These are phyloP conservation scores for Pyrenophora graminea DNA, from an alignment of 2,329 filamentous ascomycete genomes.

Conservation along the genomic window DNA sequence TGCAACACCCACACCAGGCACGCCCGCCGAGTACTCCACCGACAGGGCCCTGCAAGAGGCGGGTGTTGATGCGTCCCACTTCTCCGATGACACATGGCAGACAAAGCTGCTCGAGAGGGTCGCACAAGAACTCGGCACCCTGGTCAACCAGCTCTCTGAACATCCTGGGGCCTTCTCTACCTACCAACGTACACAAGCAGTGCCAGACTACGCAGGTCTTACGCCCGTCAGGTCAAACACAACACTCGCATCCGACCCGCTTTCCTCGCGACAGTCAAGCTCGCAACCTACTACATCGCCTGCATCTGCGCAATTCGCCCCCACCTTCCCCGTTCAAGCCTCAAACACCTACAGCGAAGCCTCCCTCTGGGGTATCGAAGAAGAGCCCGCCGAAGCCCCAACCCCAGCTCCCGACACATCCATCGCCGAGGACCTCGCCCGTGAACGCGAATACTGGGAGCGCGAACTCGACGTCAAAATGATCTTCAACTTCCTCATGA, in stretches of 20 bases:
- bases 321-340: conserved; percentile 49
- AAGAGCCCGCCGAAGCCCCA: conserved; percentile 53
- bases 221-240: conserved; percentile 55
- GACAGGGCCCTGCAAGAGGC: conserved; percentile 28
- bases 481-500: conserved; percentile 72
- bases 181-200: conserved; percentile 63
- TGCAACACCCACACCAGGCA: conserved; percentile 21
- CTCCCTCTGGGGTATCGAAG: conserved; percentile 69
- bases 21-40: conserved; percentile 24
- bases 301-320: conserved; percentile 53
- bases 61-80: conserved; percentile 33
- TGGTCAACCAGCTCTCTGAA: conserved; percentile 81
- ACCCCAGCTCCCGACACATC: conserved; percentile 19
- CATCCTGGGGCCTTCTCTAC: conserved; percentile 89
- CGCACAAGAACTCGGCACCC: conserved; percentile 79
- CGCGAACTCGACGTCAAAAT: conserved; percentile 87
- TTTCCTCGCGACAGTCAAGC: conserved; percentile 27
- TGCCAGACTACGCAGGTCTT: conserved; percentile 78
- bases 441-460: conserved; percentile 83
- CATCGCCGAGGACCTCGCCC: conserved; percentile 42
- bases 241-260: conserved; percentile 26
- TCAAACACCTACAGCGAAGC: conserved; percentile 53
- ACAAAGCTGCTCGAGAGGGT: conserved; percentile 79
- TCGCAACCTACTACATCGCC: conserved; percentile 40
- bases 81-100: conserved; percentile 64